These are phyloP conservation scores for Myrica gale DNA, from an alignment of 306 rosid genomes.

Conservation along the genomic window DNA sequence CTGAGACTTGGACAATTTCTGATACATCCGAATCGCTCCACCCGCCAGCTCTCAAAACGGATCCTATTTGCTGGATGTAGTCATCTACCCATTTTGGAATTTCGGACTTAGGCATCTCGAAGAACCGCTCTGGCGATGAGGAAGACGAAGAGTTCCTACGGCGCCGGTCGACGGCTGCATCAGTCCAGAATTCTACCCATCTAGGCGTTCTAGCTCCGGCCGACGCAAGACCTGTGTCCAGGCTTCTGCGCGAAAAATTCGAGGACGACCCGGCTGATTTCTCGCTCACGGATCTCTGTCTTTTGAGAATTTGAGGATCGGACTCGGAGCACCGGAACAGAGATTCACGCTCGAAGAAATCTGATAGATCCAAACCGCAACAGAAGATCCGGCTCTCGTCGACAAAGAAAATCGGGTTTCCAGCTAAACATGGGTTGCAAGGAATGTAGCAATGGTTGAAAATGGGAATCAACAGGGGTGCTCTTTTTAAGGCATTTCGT, in stretches of 20 bases:
- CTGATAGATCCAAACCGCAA: constrained; percentile 87
- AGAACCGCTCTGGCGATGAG: constrained; percentile 71
- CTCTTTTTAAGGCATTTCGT: constrained; percentile 78
- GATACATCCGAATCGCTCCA: constrained; percentile 84
- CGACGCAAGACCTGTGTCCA: constrained; percentile 43
- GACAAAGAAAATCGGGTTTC: constrained; percentile 86
- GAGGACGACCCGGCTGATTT: constrained; percentile 67
- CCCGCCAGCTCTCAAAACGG: constrained; percentile 71
- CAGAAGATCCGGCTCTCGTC: constrained; percentile 90
- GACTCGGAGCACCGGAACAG: constrained; percentile 55
- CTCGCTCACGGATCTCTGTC: constrained; percentile 76
- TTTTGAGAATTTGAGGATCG: constrained; percentile 52
- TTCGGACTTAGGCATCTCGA: constrained; percentile 51
- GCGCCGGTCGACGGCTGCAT: constrained; percentile 78
- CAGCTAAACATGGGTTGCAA: constrained; percentile 82
- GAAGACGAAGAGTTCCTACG: constrained; percentile 51
- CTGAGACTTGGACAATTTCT: constrained; percentile 74
- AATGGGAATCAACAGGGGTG: constrained; percentile 87
- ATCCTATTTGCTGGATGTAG: constrained; percentile 73
- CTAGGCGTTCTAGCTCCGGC: constrained; percentile 75
- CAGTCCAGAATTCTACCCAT: constrained; percentile 99
- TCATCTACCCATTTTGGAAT: constrained; percentile 81
- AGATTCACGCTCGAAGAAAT: constrained; percentile 84
- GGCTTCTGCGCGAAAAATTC: constrained; percentile 67
- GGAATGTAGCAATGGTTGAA: constrained; percentile 99